A percentile compares a stretch with the other conserved stretches of the same genome.
phyloP scores from a whole-genome alignment of 176 grass and related monocot species.

The Zoysia japonica region DNA sequence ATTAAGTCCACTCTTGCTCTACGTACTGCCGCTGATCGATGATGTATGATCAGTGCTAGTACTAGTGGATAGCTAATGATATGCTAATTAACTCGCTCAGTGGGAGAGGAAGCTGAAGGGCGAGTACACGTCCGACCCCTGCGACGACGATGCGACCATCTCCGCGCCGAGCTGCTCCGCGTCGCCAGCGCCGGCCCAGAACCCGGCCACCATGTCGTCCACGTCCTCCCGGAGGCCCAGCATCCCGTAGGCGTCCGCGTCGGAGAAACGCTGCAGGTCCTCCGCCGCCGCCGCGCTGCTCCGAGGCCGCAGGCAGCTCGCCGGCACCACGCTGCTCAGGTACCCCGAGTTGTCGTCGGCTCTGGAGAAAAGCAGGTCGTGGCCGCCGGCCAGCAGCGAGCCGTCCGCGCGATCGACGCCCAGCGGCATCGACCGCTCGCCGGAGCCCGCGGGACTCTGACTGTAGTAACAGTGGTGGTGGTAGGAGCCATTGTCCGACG shows the following conservation, averaged over 20 bases:
- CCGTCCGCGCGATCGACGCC: constrained; percentile 26
- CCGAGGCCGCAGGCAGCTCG: constrained; percentile 69
- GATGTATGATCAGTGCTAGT: too few species aligned
- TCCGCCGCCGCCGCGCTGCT: constrained; percentile 42
- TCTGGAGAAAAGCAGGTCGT: constrained; percentile 57
- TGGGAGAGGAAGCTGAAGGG: constrained; percentile 64
- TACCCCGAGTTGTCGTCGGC: constrained; percentile 85
- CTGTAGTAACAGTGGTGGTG: not conserved
- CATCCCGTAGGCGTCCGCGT: constrained; percentile 54
- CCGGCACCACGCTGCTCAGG: constrained; percentile 94
- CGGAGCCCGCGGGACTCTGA: constrained; percentile 1
- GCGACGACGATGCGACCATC: constrained; percentile 40
- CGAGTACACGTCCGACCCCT: constrained; percentile 44
- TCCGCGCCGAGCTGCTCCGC: constrained; percentile 1
- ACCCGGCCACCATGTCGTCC: constrained; percentile 60
- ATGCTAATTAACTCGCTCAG: constrained; percentile 4
- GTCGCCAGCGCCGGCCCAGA: constrained; percentile 31
- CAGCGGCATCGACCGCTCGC: constrained; percentile 39
- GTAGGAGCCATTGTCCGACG: constrained; percentile 41
- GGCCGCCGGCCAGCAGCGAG: constrained; percentile 33
- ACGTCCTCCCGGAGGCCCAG: constrained; percentile 62
- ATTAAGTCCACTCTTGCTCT: too few species aligned
- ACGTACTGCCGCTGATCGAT: too few species aligned
- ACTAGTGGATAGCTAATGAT: too few species aligned
- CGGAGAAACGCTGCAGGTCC: constrained; percentile 52